Evolutionary conservation across 23 red algal species (phyloP), one percentile per base, ranked within the genome.

Genomic region (Gracilaria domingensis): DNA sequence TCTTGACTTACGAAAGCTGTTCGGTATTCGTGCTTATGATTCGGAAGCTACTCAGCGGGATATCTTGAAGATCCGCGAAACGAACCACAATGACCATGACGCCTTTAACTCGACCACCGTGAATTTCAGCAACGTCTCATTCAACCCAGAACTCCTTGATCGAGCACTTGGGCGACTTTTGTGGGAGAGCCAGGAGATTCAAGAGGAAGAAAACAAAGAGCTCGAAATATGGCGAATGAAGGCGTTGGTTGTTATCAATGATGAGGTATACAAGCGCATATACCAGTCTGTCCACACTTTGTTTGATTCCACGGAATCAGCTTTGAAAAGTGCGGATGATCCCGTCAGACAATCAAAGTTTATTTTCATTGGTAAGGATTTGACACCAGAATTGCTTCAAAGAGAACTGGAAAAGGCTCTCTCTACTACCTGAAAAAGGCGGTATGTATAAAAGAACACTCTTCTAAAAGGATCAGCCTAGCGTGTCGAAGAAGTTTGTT

Each of bases 211-310:
- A 38, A 59, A 83, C 42, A 49, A 48, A 56, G 23, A 13, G 28
- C 17, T 55, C 53, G 85, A 95, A 50, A 91, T 95, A 21, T 95
- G 93, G 93, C 39, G 93, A 33, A 83, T 88, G 76, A 95, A 95
- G 71, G 93, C 74, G 30, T 38, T 95, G 69, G 85, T 95, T 9
- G 37, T 57, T 1, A 74, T 90, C 65, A 85, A 66, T 35, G 89
- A 53, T 20, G 80, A 92, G 42, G 12, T 53, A 56, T 56, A 26
- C 24, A 84, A 83, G 38, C 42, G 64, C 17, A 83, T 92, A 5
- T 92, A 92, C 45, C 89, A 92, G 53, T 75, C 79, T 32, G 89
- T 92, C 8, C 61, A 84, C 33, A 92, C 78, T 42, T 33, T 92
- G 1, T 92, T 84, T 58, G 89, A 92, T 37, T 60, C 49, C 9